These are phyloP conservation scores for Talaromyces sp. DNA, from an alignment of 2,329 filamentous ascomycete genomes.

Conservation along the genomic window DNA sequence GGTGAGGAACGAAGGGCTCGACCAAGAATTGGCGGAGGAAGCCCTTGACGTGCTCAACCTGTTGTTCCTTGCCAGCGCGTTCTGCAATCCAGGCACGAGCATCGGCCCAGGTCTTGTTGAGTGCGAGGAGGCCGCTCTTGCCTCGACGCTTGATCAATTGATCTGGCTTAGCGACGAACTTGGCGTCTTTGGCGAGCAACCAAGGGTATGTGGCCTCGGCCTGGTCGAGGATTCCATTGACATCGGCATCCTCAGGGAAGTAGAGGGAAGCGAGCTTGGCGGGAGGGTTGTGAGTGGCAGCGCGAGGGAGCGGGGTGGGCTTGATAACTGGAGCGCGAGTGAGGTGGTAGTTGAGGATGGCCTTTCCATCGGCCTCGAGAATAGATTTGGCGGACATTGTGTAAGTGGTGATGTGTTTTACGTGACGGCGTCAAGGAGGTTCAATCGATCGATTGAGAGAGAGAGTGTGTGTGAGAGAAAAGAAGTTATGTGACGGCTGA, in stretches of 20 bases:
- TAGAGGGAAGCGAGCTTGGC: constrained; percentile 85
- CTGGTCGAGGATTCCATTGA: constrained; percentile 83
- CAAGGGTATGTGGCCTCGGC: constrained; percentile 96
- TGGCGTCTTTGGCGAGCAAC: constrained; percentile 76
- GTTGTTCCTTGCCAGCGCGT: constrained; percentile 84
- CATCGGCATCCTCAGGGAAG: constrained; percentile 83
- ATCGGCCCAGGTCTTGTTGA: constrained; percentile 97
- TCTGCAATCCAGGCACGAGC: constrained; percentile 90
- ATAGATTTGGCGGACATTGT: constrained; percentile 95
- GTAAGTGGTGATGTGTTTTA: constrained; percentile 21
- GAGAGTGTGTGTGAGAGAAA: neutral
- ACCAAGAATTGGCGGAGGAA: constrained; percentile 92
- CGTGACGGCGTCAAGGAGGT: neutral
- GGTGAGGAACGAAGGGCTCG: constrained; percentile 96
- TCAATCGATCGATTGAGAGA: neutral
- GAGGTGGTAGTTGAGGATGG: constrained; percentile 99
- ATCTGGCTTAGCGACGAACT: constrained; percentile 98
- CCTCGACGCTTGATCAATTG: constrained; percentile 99
- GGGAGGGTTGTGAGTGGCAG: constrained; percentile 86
- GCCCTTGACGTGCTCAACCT: constrained; percentile 88
- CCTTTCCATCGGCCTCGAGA: constrained; percentile 98
- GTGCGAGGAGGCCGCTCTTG: constrained; percentile 91
- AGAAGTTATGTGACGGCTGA: constrained; percentile 1
- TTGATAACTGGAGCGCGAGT: constrained; percentile 96
- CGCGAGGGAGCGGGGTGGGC: constrained; percentile 82